phyloP scores from a whole-genome alignment of 2,329 filamentous ascomycete genomes.

The Immersiporthe knoxdaviesiana region DNA sequence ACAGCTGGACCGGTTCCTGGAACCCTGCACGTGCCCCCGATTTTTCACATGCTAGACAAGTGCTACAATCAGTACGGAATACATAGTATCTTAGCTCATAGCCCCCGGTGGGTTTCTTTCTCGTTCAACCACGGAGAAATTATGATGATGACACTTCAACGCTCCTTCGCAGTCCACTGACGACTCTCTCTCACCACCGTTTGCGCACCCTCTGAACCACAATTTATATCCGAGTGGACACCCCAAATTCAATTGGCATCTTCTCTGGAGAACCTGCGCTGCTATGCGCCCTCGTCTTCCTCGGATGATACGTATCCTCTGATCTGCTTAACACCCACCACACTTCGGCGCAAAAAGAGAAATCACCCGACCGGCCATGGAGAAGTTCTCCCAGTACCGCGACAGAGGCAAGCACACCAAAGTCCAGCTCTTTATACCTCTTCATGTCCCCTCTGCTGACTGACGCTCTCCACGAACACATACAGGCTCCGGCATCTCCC shows the following conservation, averaged over 20 bases:
- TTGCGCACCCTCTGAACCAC: background rate
- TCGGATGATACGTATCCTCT: conserved; percentile 15
- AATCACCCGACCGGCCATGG: conserved; percentile 60
- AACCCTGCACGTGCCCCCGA: background rate
- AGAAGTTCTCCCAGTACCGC: conserved; percentile 92
- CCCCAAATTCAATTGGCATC: background rate
- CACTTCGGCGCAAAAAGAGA: background rate
- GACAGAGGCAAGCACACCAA: conserved; percentile 69
- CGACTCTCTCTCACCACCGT: background rate
- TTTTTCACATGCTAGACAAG: conserved; percentile 17
- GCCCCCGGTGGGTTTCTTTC: background rate
- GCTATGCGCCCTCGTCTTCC: conserved; percentile 6
- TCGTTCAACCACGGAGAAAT: background rate
- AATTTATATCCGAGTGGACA: background rate
- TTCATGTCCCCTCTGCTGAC: background rate
- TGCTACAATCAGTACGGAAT: background rate
- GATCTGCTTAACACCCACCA: background rate
- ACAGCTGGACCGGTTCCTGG: background rate
- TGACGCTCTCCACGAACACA: conserved; percentile 4
- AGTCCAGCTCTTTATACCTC: conserved; percentile 7
- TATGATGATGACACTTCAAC: conserved; percentile 7
- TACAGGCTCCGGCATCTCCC: conserved; percentile 89
- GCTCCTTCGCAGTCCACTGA: background rate
- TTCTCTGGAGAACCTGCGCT: background rate
- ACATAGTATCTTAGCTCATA: background rate